Conservation (phyloP, 2,329 filamentous ascomycete species). For the Graphilbum sp. region DNA sequence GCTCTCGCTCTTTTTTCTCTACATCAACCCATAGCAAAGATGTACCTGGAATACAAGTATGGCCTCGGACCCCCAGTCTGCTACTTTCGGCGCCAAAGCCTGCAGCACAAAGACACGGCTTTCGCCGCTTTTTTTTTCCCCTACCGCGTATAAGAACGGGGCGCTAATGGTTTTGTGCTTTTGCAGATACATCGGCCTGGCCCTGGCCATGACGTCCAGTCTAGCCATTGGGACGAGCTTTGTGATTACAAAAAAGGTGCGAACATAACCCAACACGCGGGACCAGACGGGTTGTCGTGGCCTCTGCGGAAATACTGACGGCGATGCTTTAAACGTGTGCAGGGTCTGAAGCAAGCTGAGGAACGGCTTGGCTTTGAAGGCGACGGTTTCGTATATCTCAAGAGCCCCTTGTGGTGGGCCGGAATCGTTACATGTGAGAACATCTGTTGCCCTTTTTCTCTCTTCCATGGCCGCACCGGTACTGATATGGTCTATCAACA, state of each 20-base stretch:
- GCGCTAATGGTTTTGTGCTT: neutral
- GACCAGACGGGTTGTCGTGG: no score
- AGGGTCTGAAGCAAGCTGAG: slow-evolving; percentile 60
- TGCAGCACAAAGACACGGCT: no score
- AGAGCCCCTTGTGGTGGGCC: slow-evolving; percentile 94
- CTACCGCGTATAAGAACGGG: no score
- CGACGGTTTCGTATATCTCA: slow-evolving; percentile 86
- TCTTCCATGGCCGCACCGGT: no score
- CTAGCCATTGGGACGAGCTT: slow-evolving; percentile 83
- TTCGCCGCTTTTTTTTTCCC: no score
- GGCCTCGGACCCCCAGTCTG: slow-evolving; percentile 2
- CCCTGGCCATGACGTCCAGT: slow-evolving; percentile 57
- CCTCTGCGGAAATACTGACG: no score
- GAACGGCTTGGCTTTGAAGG: slow-evolving; percentile 91
- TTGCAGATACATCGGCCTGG: slow-evolving; percentile 59
- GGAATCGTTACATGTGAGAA: slow-evolving; percentile 73
- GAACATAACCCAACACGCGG: no score
- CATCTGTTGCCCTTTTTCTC: no score
- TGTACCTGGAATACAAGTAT: slow-evolving; percentile 27
- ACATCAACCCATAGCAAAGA: neutral
- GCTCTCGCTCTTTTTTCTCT: no score
- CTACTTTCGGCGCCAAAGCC: no score
- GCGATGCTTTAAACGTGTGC: neutral
- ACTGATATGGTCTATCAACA: slow-evolving; percentile 21
- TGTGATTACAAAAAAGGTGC: slow-evolving; percentile 96